Conservation (phyloP, 2,329 filamentous ascomycete species). For the Sclerotinia subarctica region DNA sequence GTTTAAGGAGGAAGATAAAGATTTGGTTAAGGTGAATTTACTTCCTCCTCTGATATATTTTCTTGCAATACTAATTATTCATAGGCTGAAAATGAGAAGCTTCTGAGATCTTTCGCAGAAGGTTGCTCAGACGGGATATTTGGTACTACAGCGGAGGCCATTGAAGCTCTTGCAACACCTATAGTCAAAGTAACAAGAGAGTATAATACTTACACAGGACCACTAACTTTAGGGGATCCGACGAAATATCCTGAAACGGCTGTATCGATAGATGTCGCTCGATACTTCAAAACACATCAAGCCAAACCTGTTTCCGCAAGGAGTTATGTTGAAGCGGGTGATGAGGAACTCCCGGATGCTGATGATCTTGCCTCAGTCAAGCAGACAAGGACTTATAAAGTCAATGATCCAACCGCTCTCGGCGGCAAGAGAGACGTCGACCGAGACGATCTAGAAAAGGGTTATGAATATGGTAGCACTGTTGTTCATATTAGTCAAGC, state of each 20-base stretch:
- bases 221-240: constrained; percentile 75
- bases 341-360: constrained; percentile 44
- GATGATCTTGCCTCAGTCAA: constrained; percentile 66
- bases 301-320: constrained; percentile 73
- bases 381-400: constrained; percentile 73
- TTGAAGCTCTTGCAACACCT: constrained; percentile 75
- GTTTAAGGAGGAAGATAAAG: constrained; percentile 87
- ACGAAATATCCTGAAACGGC: constrained; percentile 66
- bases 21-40: constrained; percentile 57
- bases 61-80: constrained; percentile 26
- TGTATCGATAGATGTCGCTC: constrained; percentile 79
- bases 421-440: constrained; percentile 81
- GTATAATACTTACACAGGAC: constrained; percentile 74
- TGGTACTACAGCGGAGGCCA: constrained; percentile 82
- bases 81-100: constrained; percentile 67
- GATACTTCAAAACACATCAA: constrained; percentile 82
- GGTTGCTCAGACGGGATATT: constrained; percentile 66
- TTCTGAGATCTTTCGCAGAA: constrained; percentile 63
- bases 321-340: constrained; percentile 60
- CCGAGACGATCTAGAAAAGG: constrained; percentile 81
- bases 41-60: background rate
- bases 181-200: constrained; percentile 72
- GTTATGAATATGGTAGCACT: constrained; percentile 89
- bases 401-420: constrained; percentile 69
- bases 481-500: constrained; percentile 85